Conservation (phyloP, 73 alveolate species). For the Paramecium bursaria region DNA sequence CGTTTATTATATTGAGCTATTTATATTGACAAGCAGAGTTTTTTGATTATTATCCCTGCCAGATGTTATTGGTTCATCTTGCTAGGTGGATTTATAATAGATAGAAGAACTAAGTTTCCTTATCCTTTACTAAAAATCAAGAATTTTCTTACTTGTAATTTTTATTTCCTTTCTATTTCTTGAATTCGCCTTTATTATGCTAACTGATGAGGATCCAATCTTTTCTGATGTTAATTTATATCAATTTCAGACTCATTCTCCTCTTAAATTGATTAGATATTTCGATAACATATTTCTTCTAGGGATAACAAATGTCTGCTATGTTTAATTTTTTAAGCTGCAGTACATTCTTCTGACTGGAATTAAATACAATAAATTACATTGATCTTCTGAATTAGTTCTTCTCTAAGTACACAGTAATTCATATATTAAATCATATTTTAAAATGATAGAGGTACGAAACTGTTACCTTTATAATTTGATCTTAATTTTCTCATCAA, state of each 20-base stretch:
- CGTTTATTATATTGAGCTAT: too few species aligned
- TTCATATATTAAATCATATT: slow-evolving; percentile 35
- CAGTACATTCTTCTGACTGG: not conserved
- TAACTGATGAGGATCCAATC: not conserved
- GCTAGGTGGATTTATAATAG: slow-evolving; percentile 1
- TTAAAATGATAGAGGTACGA: slow-evolving; percentile 16
- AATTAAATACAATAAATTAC: too few species aligned
- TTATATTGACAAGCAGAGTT: too few species aligned
- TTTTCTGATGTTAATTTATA: not conserved
- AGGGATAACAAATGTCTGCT: slow-evolving; percentile 27
- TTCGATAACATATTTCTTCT: slow-evolving; percentile 27
- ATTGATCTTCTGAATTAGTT: slow-evolving; percentile 6
- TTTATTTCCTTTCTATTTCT: slow-evolving; percentile 3
- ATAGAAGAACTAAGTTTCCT: slow-evolving; percentile 13
- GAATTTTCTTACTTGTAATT: not conserved
- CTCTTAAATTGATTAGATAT: not conserved
- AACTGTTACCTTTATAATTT: not conserved
- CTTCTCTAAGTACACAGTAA: slow-evolving; percentile 51
- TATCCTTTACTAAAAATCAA: not conserved
- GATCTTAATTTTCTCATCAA: slow-evolving; percentile 36
- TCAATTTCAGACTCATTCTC: not conserved
- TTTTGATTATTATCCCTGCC: not conserved
- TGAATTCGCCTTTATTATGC: slow-evolving; percentile 1
- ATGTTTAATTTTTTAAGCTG: slow-evolving; percentile 13
- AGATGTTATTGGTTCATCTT: not conserved